Conservation (phyloP, 495 filamentous ascomycete genomes). For the Tuber indicum region DNA sequence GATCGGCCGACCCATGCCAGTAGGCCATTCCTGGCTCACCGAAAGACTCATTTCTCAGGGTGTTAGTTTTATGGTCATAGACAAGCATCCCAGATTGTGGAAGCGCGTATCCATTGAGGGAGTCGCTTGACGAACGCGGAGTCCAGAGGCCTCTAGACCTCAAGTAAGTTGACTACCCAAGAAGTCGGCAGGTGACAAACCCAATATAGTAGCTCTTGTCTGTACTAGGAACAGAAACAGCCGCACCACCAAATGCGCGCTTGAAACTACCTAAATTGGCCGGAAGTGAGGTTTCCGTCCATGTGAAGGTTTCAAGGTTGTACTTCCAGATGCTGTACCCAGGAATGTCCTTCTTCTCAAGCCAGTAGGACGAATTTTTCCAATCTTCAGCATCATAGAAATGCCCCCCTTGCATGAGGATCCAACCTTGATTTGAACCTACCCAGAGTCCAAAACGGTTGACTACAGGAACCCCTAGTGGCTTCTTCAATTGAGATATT, state of each 20-base stretch:
- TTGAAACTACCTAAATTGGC: not conserved
- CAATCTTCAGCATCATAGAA: conserved; percentile 17
- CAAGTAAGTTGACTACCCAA: not conserved
- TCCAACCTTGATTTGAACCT: conserved; percentile 8
- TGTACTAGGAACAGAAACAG: conserved; percentile 9
- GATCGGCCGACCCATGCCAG: conserved; percentile 18
- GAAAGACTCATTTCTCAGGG: conserved; percentile 11
- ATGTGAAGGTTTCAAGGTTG: conserved; percentile 2
- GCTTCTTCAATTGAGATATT: conserved; percentile 11
- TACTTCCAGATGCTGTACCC: conserved; percentile 25
- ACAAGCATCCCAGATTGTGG: conserved; percentile 19
- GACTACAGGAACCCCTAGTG: conserved; percentile 9
- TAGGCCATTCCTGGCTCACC: conserved; percentile 19
- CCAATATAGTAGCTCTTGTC: conserved; percentile 20
- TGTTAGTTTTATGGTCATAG: conserved; percentile 11
- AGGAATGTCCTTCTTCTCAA: conserved; percentile 11
- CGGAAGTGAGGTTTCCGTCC: conserved; percentile 6
- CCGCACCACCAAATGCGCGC: conserved; percentile 11
- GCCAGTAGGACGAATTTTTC: conserved; percentile 16
- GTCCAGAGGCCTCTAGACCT: conserved; percentile 11
- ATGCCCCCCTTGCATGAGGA: conserved; percentile 23
- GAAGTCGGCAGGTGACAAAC: conserved; percentile 6
- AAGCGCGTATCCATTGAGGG: not conserved
- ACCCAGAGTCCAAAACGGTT: conserved; percentile 19
- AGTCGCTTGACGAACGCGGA: conserved; percentile 4